Conservation (phyloP, 768 basidiomycete genomes). For the Boletus tomentosulus region DNA sequence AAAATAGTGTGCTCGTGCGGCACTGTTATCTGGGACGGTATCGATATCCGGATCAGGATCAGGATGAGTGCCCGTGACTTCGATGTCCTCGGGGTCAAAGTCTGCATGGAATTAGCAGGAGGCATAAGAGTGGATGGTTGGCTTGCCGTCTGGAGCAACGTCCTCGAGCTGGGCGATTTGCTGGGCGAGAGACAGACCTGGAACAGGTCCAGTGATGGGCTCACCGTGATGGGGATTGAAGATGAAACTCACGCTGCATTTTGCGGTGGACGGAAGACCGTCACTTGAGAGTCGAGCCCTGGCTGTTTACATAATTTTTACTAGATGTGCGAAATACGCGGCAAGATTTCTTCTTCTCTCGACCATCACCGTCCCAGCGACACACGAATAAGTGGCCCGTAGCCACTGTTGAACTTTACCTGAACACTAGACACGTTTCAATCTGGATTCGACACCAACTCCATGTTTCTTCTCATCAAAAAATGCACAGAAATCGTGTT, state of each 20-base stretch:
- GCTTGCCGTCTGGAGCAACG: slow-evolving; percentile 61
- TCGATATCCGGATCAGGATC: slow-evolving; percentile 36
- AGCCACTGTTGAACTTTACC: slow-evolving; percentile 21
- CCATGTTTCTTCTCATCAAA: slow-evolving; percentile 34
- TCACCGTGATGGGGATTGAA: not conserved
- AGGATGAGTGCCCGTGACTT: slow-evolving; percentile 41
- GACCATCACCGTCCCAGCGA: slow-evolving; percentile 34
- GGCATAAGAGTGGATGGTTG: slow-evolving; percentile 1
- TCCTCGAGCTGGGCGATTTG: slow-evolving; percentile 81
- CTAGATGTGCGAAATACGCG: slow-evolving; percentile 17
- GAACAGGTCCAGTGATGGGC: not conserved
- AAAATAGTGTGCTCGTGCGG: slow-evolving; percentile 72
- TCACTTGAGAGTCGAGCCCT: too few relatives aligned
- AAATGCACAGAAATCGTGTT: slow-evolving; percentile 38
- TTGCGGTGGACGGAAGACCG: not conserved
- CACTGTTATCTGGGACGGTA: slow-evolving; percentile 29
- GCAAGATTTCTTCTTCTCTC: slow-evolving; percentile 18
- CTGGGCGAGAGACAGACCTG: slow-evolving; percentile 63
- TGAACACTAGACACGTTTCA: slow-evolving; percentile 23
- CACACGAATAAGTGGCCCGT: slow-evolving; percentile 26
- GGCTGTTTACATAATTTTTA: slow-evolving; percentile 34
- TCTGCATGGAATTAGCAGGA: slow-evolving; percentile 38
- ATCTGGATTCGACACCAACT: slow-evolving; percentile 34
- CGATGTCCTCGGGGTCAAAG: slow-evolving; percentile 69
- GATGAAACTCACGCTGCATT: slow-evolving; percentile 28